Base-by-base conservation (phyloP, 805 yeast genomes). In the Myxozyma melibiosi region DNA sequence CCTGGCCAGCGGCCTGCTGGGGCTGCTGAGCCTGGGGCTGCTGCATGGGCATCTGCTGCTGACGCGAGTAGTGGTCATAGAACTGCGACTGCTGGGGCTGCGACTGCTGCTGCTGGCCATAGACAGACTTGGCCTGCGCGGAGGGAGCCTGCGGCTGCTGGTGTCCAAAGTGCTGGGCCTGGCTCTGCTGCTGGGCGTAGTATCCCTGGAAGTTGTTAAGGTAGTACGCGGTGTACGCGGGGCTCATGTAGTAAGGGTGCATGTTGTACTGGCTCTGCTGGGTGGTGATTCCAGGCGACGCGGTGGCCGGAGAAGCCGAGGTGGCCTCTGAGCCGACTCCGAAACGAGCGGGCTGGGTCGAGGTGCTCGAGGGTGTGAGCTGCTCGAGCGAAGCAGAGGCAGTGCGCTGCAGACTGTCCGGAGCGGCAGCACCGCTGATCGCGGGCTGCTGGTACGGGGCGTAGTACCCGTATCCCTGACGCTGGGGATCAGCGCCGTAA, bases 231-330 rank as follows among this genome's bases (percentile, higher is more conserved):
- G 63, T 47, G 40, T 63, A 63, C 16, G 62, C 55, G 18, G 66
- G 66, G 35, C 37, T 45, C 51, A 63, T 24, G 51, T 62, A 63
- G 62, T 62, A 63, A 7, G 66, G 66, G 58, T 63, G 66, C 16
- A 62, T 47, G 44, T 44, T 41, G 50, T 63, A 63, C 40, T 59
- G 62, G 50, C 51, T 57, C 48, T 46, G 62, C 51, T 55, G 64
- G 20, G 63, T 47, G n/a, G 55, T 25, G 18, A 58, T 48, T 5
- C 56, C 57, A 7, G 63, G 58, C 42, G 64, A 58, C 14, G 62
- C 59, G 3, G 56, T 50, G 4, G 64, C 65, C 14, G 64, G 62
- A 39, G 65, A 53, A 2, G 55, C 43, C 27, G 46, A 49, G 24
- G 62, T 28, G 18, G 50, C 37, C 30, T 62, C 63, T n/a, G 55